Evolutionary conservation across 2,329 filamentous ascomycete species (phyloP).

Genomic region (Xylaria sp.): DNA sequence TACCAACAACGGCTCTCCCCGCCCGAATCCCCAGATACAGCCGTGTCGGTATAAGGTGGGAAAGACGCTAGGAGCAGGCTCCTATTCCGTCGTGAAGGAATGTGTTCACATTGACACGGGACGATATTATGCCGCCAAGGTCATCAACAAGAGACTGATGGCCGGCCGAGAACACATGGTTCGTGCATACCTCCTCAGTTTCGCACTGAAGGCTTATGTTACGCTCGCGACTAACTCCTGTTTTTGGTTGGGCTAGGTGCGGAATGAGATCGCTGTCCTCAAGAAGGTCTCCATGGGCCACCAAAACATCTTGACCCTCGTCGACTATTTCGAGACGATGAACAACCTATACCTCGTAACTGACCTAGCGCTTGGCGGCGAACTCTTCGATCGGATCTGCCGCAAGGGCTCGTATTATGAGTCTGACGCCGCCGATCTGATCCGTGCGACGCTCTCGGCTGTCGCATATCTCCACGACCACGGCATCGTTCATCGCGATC

Average conservation of each 20-base stretch:
- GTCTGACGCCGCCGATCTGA: conserved; percentile 91
- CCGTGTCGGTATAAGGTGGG: conserved; percentile 98
- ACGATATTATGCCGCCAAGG: conserved; percentile 97
- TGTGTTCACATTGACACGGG: conserved; percentile 98
- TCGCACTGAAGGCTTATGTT: not conserved
- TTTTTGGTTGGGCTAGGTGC: conserved; percentile 61
- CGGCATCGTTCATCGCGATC: conserved; percentile 95
- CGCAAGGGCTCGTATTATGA: conserved; percentile 99
- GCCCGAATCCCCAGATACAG: conserved; percentile 69
- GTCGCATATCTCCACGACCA: conserved; percentile 98
- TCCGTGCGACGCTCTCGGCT: conserved; percentile 92
- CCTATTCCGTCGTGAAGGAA: conserved; percentile 98
- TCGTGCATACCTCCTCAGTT: conserved; percentile 28
- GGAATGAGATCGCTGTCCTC: conserved; percentile 96
- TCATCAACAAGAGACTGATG: conserved; percentile 99
- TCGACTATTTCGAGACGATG: conserved; percentile 99
- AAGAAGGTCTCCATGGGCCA: conserved; percentile 99
- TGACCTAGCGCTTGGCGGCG: conserved; percentile 91
- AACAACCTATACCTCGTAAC: conserved; percentile 99
- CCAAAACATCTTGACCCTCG: conserved; percentile 94
- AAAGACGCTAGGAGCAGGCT: conserved; percentile 94
- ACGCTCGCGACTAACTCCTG: conserved; percentile 9
- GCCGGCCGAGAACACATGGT: conserved; percentile 98
- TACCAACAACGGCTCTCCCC: conserved; percentile 34
- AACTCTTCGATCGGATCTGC: conserved; percentile 98